phyloP scores from a whole-genome alignment of 345 rosid genomes.

The Adansonia digitata region DNA sequence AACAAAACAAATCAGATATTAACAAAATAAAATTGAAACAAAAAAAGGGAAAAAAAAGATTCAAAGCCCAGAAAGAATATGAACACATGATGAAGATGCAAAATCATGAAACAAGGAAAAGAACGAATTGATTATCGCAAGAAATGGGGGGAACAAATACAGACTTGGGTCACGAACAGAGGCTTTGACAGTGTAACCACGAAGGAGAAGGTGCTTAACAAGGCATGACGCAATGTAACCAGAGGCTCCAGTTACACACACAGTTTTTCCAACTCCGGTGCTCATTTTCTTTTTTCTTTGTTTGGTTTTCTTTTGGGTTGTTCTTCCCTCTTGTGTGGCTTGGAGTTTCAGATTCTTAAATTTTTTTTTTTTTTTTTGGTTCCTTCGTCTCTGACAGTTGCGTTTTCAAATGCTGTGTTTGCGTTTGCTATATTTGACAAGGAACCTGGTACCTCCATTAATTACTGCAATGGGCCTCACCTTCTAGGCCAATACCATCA shows the following conservation, averaged over 20 bases:
- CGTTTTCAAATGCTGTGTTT: background rate
- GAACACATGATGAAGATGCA: background rate
- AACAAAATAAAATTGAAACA: constrained; percentile 6
- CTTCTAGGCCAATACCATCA: too few relatives aligned
- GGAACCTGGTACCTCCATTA: background rate
- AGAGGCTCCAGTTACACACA: constrained; percentile 51
- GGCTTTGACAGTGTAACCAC: constrained; percentile 44
- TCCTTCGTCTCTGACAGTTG: background rate
- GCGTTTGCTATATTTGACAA: background rate
- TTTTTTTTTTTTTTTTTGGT: background rate
- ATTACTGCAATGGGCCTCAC: background rate
- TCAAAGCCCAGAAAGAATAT: background rate
- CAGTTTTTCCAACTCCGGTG: constrained; percentile 27
- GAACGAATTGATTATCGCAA: background rate
- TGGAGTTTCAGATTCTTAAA: background rate
- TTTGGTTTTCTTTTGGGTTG: too few relatives aligned
- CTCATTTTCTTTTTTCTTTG: background rate
- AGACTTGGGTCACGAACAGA: constrained; percentile 44
- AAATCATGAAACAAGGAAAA: constrained; percentile 1
- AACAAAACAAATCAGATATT: background rate
- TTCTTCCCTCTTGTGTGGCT: background rate
- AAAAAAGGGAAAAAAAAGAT: background rate
- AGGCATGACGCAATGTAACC: constrained; percentile 53
- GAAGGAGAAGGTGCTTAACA: constrained; percentile 44
- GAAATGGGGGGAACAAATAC: constrained; percentile 5